phyloP scores from a whole-genome alignment of 1,139 yeast species.

The Protomyces arabidopsidicola region DNA sequence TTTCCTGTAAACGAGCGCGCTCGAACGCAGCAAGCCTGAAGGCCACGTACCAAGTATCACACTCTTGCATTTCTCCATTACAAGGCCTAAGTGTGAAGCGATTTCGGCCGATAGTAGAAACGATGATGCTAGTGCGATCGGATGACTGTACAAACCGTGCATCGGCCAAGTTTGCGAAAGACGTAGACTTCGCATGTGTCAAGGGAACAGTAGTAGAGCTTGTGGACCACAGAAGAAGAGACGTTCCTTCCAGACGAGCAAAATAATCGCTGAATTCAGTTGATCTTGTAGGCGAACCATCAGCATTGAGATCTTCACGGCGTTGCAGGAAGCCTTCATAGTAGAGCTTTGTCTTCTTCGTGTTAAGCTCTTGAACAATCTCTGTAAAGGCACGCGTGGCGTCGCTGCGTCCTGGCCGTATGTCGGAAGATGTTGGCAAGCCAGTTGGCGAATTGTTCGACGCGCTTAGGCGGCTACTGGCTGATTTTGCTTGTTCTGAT shows the following conservation, averaged over 20 bases:
- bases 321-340: slow-evolving; percentile 15
- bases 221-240: neutral
- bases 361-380: neutral
- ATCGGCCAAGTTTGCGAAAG: slow-evolving; percentile 12
- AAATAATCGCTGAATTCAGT: neutral
- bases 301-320: neutral
- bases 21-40: slow-evolving; percentile 9
- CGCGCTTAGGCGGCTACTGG: neutral
- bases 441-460: too few species aligned
- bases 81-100: neutral
- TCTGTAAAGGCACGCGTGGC: slow-evolving; percentile 1
- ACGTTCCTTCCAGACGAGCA: neutral
- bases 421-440: too few species aligned
- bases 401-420: neutral
- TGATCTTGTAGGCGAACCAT: neutral
- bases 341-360: slow-evolving; percentile 8
- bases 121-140: neutral
- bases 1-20: slow-evolving; percentile 19
- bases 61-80: neutral
- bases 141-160: neutral
- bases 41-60: slow-evolving; percentile 4
- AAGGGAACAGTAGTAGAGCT: neutral
- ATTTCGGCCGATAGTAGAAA: slow-evolving; percentile 15
- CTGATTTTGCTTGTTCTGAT: neutral
- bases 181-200: neutral